These are phyloP conservation scores for Blastobotrys serpentis DNA, from an alignment of 1,139 yeast species.

Conservation along the genomic window DNA sequence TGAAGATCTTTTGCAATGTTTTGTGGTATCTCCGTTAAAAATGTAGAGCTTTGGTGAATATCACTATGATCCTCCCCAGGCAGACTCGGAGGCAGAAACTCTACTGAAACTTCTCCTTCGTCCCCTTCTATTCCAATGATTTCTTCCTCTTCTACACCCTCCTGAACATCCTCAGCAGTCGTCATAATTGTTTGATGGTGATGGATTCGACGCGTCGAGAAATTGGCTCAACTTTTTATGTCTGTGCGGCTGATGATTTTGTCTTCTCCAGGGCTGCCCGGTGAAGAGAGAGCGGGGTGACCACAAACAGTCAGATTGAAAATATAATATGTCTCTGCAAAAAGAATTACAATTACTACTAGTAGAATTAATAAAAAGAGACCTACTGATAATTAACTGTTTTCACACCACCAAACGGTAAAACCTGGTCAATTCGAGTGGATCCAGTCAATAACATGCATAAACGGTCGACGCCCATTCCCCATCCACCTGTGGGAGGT, in stretches of 20 bases:
- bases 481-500: constrained; percentile 99
- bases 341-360: too few species aligned
- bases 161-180: background rate
- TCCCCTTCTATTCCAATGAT: constrained; percentile 9
- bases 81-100: constrained; percentile 34
- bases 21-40: constrained; percentile 40
- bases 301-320: too few species aligned
- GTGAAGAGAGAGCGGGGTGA: too few species aligned
- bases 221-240: too few species aligned
- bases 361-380: background rate
- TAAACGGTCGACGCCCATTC: constrained; percentile 86
- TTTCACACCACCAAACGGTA: constrained; percentile 76
- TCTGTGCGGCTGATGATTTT: background rate
- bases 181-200: constrained; percentile 7
- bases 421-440: constrained; percentile 71
- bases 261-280: too few species aligned
- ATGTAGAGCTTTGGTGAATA: constrained; percentile 36
- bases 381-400: constrained; percentile 51
- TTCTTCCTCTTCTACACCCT: constrained; percentile 10
- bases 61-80: constrained; percentile 21
- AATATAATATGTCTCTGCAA: too few species aligned
- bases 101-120: constrained; percentile 13
- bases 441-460: constrained; percentile 72
- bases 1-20: constrained; percentile 24
- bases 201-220: background rate